Percentiles rank a stretch among this genome's conserved stretches.
These are phyloP conservation scores for Geranomyces variabilis DNA, from an alignment of 192 early-diverging fungal genomes.

Conservation along the genomic window DNA sequence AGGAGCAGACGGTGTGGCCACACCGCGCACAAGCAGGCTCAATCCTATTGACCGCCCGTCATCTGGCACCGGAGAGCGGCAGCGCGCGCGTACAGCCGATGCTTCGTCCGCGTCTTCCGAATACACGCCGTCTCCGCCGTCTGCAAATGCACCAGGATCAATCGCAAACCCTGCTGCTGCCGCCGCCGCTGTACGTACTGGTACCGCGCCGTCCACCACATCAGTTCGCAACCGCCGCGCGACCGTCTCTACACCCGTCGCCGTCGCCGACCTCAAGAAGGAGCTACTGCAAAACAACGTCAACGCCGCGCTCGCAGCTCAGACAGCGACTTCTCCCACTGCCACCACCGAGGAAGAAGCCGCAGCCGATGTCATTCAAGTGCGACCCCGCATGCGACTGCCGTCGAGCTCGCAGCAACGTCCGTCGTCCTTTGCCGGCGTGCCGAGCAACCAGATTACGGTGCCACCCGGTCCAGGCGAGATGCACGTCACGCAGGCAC, in stretches of 20 bases:
- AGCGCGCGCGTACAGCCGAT: conserved; percentile 13
- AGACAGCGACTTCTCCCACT: conserved; percentile 10
- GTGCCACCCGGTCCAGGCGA: conserved; percentile 16
- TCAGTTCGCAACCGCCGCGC: conserved; percentile 28
- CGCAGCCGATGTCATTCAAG: conserved; percentile 9
- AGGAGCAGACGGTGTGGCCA: not conserved
- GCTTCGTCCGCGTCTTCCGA: not conserved
- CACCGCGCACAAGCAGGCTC: not conserved
- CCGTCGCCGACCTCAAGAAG: conserved; percentile 40
- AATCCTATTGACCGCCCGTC: conserved; percentile 28
- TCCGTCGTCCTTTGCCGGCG: conserved; percentile 50
- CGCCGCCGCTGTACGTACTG: not conserved
- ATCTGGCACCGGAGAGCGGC: conserved; percentile 10
- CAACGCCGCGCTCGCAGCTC: conserved; percentile 10
- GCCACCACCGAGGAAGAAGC: not conserved
- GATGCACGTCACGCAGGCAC: conserved; percentile 33
- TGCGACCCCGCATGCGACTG: conserved; percentile 22
- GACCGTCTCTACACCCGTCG: conserved; percentile 40
- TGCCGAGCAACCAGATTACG: conserved; percentile 34
- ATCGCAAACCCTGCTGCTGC: not conserved
- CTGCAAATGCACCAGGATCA: too few species aligned
- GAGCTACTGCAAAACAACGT: conserved; percentile 34
- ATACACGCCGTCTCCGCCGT: not conserved
- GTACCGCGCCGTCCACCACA: conserved; percentile 3
- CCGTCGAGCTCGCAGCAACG: conserved; percentile 32